Base-by-base conservation (phyloP, 176 grass and related monocot species). In the Carex parvula region DNA sequence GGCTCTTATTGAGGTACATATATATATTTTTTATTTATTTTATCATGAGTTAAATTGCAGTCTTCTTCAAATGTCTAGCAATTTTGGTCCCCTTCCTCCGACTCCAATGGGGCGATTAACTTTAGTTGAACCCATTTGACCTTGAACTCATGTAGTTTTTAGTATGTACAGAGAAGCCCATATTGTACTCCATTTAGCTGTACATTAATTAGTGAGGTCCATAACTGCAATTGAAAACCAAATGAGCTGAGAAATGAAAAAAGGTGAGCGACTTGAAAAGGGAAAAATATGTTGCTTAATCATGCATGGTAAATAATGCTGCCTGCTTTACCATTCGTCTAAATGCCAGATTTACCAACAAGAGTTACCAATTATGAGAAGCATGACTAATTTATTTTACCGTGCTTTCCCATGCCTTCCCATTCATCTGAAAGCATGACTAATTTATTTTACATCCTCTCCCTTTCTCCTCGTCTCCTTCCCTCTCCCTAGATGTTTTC, bases 401-500 rank as follows among this genome's bases (percentile, higher is more conserved):
- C 0, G 26, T 26, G 26, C 26, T 26, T 35, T 35, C 33, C 33
- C 33, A 35, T 56, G 3, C 13, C n/a, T 5, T 70, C 3, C 37
- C 35, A 44, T 17, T 71, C 33, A 8, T 21, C 48, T 72, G 48
- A 48, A 50, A 41, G 73, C 52, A n/a, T 15, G 73, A 57, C 7
- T 50, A 17, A 26, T 56, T 78, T 33, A 78, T 11, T 78, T 57
- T 39, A 6, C 37, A 5, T 57, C 55, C 14, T 42, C 2, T 71
- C 4, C 39, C 68, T 48, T 18, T 72, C 35, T 79, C 3, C 13
- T 35, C 39, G 11, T 8, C 66, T 46, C 22, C 30, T 39, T 89
- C 12, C 22, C 41, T 57, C 14, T 62, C 44, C n/a, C 3, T 88
- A 99, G 97, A 95, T 95, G 89, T 95, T 99, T 50, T 89, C 97